Conservation (phyloP, 306 rosid genomes). For the Rosa multiflora region DNA sequence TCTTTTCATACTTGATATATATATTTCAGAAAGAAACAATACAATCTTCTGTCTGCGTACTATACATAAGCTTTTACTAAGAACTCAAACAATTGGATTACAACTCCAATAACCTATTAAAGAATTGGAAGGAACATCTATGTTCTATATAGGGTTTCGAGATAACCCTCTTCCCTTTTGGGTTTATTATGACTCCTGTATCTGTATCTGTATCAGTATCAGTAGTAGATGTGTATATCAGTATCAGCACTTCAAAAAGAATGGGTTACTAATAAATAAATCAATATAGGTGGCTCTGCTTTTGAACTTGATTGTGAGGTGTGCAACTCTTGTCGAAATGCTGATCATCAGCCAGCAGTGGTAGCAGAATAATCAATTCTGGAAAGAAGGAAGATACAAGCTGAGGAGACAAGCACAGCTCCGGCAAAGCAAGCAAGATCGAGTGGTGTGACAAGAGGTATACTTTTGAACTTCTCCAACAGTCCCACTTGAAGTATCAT, state of each 20-base stretch:
- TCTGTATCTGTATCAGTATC: not conserved
- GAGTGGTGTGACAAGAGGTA: conserved; percentile 36
- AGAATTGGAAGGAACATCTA: not conserved
- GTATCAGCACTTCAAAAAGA: conserved; percentile 10
- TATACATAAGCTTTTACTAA: not conserved
- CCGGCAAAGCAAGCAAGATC: conserved; percentile 59
- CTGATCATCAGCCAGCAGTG: not conserved
- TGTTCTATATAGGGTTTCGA: not conserved
- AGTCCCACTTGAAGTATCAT: conserved; percentile 61
- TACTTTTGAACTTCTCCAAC: conserved; percentile 46
- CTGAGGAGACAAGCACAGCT: conserved; percentile 47
- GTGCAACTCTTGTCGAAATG: not conserved
- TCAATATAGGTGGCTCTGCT: not conserved
- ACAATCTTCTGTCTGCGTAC: not conserved
- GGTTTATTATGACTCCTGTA: not conserved
- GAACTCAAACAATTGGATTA: not conserved
- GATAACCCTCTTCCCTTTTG: not conserved
- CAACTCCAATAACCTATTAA: not conserved
- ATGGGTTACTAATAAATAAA: conserved; percentile 1
- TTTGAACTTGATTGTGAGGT: not conserved
- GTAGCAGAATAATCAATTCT: conserved; percentile 27
- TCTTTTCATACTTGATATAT: not conserved
- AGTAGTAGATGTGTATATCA: not conserved
- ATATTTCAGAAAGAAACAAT: not conserved
- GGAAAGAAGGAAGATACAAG: conserved; percentile 46